Conservation (phyloP, 192 early-diverging fungal genomes). For the Gaertneriomyces semiglobifer region DNA sequence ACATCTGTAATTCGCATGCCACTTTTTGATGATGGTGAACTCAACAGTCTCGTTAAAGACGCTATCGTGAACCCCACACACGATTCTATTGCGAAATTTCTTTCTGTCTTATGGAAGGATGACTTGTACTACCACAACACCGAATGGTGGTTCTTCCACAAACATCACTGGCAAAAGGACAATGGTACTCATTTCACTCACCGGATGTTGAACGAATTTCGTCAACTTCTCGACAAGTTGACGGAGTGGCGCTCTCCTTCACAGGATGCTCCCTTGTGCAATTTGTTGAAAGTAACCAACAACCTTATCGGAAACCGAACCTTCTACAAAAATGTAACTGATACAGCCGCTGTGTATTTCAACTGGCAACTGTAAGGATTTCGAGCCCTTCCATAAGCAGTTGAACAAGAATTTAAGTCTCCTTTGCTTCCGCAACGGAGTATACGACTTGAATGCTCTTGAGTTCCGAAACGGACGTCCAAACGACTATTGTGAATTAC, state of each 20-base stretch:
- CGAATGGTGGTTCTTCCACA: constrained; percentile 6
- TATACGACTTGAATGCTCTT: neutral
- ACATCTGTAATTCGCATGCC: neutral
- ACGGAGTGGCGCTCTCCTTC: neutral
- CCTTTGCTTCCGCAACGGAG: constrained; percentile 11
- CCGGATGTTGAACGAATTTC: neutral
- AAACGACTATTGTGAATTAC: constrained; percentile 1
- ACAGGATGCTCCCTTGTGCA: neutral
- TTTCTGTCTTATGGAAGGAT: neutral
- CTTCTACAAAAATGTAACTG: neutral
- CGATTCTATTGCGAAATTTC: neutral
- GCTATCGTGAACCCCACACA: neutral
- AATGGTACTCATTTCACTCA: neutral
- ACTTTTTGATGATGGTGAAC: constrained; percentile 3
- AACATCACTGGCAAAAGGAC: constrained; percentile 5
- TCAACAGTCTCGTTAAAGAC: neutral
- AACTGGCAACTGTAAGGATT: neutral
- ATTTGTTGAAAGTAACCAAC: neutral
- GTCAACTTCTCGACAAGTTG: neutral
- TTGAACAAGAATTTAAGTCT: neutral
- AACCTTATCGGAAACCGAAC: too few relatives aligned
- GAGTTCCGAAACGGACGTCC: constrained; percentile 4
- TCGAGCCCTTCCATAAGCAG: neutral
- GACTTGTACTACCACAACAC: constrained; percentile 2
- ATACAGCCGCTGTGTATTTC: neutral